Percentiles rank a stretch among this genome's conserved stretches.
phyloP scores from a whole-genome alignment of 441 rosid species.

The Populus hybrid region DNA sequence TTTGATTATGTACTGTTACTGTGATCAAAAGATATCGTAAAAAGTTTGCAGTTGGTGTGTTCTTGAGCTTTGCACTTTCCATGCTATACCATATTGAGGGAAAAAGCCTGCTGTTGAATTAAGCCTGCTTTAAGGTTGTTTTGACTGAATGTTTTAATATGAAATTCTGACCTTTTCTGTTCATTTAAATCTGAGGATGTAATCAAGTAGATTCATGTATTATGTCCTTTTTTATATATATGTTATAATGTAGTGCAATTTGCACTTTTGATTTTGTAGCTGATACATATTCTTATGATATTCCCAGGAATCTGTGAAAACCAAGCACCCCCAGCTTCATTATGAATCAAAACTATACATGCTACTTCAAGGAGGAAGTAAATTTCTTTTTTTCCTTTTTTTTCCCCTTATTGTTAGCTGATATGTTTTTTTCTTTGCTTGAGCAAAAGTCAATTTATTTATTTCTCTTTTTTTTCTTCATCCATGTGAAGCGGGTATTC shows the following conservation, averaged over 20 bases:
- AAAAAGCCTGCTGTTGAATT: background rate
- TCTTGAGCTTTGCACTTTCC: background rate
- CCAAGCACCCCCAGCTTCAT: constrained; percentile 93
- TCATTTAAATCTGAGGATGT: background rate
- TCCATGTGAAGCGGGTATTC: constrained; percentile 68
- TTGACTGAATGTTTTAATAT: background rate
- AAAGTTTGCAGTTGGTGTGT: background rate
- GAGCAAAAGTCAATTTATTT: background rate
- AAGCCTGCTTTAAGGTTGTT: background rate
- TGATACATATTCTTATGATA: constrained; percentile 4
- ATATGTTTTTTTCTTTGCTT: background rate
- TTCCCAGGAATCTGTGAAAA: constrained; percentile 71
- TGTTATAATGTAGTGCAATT: background rate
- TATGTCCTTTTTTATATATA: background rate
- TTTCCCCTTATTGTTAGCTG: background rate
- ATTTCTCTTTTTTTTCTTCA: background rate
- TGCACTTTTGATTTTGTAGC: background rate
- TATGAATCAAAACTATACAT: constrained; percentile 91
- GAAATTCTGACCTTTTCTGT: background rate
- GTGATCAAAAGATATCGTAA: background rate
- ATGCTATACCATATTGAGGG: background rate
- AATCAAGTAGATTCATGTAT: background rate
- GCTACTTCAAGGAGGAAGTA: constrained; percentile 99
- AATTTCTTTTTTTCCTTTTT: constrained; percentile 18
- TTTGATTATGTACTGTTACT: background rate